Evolutionary conservation across 2,329 filamentous ascomycete genomes (phyloP).

Genomic region (Xylariales sp.): DNA sequence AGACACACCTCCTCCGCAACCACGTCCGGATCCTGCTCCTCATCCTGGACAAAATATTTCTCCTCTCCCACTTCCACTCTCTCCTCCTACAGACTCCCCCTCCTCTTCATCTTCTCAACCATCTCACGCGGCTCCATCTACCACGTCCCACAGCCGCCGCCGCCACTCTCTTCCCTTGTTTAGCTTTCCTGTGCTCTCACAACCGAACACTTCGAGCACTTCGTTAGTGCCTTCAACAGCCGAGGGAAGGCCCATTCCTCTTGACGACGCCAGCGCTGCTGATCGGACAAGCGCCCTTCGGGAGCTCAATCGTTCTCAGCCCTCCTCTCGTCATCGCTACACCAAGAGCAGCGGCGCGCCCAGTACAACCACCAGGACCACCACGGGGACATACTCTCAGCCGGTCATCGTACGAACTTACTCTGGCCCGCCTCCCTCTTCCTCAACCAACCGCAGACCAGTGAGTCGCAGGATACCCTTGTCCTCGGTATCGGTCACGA

Average conservation of each 20-base stretch:
- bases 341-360: conserved; percentile 51
- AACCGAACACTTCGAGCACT: conserved; percentile 46
- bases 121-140: conserved; percentile 1
- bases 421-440: conserved; percentile 40
- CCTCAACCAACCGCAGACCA: conserved; percentile 21
- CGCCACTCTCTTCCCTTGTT: conserved; percentile 40
- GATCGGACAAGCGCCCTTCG: conserved; percentile 57
- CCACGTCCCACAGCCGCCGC: conserved; percentile 18
- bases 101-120: conserved; percentile 9
- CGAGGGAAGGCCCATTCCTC: conserved; percentile 49
- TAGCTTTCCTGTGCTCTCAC: conserved; percentile 40
- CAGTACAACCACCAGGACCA: conserved; percentile 32
- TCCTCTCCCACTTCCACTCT: conserved; percentile 14
- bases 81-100: too few relatives aligned
- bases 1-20: conserved; percentile 8
- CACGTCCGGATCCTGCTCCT: too few relatives aligned
- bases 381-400: conserved; percentile 51
- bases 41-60: conserved; percentile 4
- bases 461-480: conserved; percentile 24
- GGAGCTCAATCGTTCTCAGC: conserved; percentile 54
- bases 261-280: conserved; percentile 52
- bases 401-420: conserved; percentile 65
- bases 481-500: conserved; percentile 16
- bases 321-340: conserved; percentile 49
- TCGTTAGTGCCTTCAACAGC: conserved; percentile 51